Evolutionary conservation across 331 rosid species (phyloP), one percentile per base, ranked within the genome.

Genomic region (Dryas integrifolia): DNA sequence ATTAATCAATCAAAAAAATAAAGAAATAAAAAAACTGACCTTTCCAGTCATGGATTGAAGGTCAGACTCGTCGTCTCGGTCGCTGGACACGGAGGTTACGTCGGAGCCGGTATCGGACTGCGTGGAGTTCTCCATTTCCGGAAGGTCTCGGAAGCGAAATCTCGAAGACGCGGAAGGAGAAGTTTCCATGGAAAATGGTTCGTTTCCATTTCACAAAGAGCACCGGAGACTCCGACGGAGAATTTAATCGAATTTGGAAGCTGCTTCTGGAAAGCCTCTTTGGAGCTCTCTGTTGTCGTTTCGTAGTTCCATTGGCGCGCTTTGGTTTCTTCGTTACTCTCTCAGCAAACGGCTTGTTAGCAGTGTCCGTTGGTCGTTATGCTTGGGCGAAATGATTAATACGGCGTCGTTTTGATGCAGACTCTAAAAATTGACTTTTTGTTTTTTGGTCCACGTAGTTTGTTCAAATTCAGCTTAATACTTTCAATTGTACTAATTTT

Each of bases 81-180:
- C 77, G 57, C 66, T 77, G 39, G 90, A 81, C 9, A 39, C 67
- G 7, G 86, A 79, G 9, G 88, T 80, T 39, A 61, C 50, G 40
- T 81, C 82, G 50, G 96, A 85, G 76, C 71, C 80, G 48, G 80
- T 70, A 41, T 69, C 84, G 12, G 90, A 84, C 11, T 39, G 73
- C 66, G 75, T 18, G 0, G 86, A 60, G 76, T 76, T 73, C 67
- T 79, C 85, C 73, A 81, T 65, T 0, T 81, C 87, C 9, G 77
- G 82, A 65, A 81, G 89, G 77, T 90, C 90, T 77, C 90, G 70
- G 89, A 91, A 91, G 26, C 79, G 87, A 75, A 91, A 91, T 56
- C 77, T 84, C 14, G 82, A 69, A 49, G 74, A 72, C 14, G 77
- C 35, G 0, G 90, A 81, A 1, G 87, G 70, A 58, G 91, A 73